A percentile compares a stretch with the other conserved stretches of the same genome.
Evolutionary conservation across 192 early-diverging fungal species (phyloP).

Genomic region (Diversispora eburnea): DNA sequence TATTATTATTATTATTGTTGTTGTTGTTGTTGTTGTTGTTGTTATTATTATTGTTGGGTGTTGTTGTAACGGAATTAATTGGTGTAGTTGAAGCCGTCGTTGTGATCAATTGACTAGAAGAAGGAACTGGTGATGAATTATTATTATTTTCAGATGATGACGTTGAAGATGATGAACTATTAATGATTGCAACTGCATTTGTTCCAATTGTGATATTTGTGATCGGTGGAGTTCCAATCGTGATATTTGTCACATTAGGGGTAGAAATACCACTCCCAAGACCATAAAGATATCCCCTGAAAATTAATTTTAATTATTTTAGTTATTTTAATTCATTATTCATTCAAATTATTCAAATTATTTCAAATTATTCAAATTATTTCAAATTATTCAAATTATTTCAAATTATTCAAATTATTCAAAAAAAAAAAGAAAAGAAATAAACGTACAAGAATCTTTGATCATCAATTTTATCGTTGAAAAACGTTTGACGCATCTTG

Average conservation of each 20-base stretch:
- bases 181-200: background rate
- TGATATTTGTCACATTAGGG: slow-evolving; percentile 10
- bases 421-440: background rate
- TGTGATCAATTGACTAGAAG: background rate
- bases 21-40: no score
- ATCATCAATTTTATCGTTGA: slow-evolving; percentile 95
- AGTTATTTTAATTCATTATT: background rate
- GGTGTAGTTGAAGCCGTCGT: background rate
- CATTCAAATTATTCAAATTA: background rate
- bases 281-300: slow-evolving; percentile 51
- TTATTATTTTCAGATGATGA: slow-evolving; percentile 15
- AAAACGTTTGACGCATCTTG: slow-evolving; percentile 94
- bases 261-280: slow-evolving; percentile 33
- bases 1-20: no score
- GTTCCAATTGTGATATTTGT: background rate
- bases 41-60: no score
- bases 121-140: background rate
- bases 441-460: slow-evolving; percentile 73
- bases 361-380: background rate
- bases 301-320: background rate
- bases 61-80: background rate
- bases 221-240: background rate
- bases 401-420: background rate
- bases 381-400: background rate
- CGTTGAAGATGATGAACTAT: background rate